Conservation (phyloP, 2,329 filamentous ascomycete species). For the Magnaporthiopsis incrustans region DNA sequence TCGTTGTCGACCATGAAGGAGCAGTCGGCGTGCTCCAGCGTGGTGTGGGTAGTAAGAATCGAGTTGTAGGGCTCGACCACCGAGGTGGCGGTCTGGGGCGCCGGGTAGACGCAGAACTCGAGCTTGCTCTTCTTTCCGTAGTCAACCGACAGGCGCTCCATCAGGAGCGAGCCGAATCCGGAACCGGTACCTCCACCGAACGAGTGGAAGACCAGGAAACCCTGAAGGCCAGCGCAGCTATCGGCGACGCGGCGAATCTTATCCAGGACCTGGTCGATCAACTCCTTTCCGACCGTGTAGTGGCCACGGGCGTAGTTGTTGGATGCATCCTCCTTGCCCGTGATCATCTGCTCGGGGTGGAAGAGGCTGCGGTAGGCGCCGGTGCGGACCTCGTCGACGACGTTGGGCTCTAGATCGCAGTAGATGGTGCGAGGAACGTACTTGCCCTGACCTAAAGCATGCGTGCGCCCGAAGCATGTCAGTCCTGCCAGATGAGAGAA, state of each 20-base stretch:
- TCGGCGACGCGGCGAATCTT: conserved; percentile 61
- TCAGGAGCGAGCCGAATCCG: conserved; percentile 63
- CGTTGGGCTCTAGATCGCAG: conserved; percentile 99
- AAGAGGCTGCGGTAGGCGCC: conserved; percentile 93
- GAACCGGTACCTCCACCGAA: conserved; percentile 67
- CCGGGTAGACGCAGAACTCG: conserved; percentile 65
- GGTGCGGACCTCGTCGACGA: conserved; percentile 98
- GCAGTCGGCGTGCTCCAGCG: conserved; percentile 70
- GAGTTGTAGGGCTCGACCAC: conserved; percentile 70
- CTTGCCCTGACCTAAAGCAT: conserved; percentile 77
- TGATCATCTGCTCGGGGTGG: conserved; percentile 99
- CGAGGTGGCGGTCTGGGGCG: conserved; percentile 60
- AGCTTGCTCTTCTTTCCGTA: conserved; percentile 74
- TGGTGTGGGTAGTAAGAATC: conserved; percentile 66
- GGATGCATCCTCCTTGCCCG: conserved; percentile 77
- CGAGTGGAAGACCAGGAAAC: conserved; percentile 68
- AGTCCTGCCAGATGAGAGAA: too few relatives aligned
- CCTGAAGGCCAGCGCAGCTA: conserved; percentile 54
- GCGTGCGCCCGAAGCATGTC: too few relatives aligned
- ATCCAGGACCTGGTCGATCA: conserved; percentile 63
- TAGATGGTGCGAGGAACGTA: conserved; percentile 99
- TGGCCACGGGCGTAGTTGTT: conserved; percentile 73
- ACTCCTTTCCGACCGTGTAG: conserved; percentile 71
- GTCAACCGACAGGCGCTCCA: conserved; percentile 65
- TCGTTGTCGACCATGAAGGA: conserved; percentile 72